Conservation (phyloP, 495 filamentous ascomycete species). For the Trichoderma gamsii region DNA sequence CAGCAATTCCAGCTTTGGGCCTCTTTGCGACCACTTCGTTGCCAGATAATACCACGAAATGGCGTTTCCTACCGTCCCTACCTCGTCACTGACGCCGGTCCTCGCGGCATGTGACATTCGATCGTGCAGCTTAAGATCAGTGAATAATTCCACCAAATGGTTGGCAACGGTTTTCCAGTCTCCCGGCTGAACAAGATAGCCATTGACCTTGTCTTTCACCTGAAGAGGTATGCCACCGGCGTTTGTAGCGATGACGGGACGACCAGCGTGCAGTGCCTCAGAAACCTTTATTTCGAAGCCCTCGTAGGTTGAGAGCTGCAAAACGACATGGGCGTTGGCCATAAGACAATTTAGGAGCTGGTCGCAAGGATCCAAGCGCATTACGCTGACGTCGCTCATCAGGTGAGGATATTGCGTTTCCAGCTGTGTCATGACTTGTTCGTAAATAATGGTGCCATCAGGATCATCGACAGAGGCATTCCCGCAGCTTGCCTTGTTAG, state of each 20-base stretch:
- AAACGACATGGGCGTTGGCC: conserved; percentile 62
- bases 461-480: conserved; percentile 85
- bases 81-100: conserved; percentile 69
- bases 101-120: conserved; percentile 63
- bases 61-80: conserved; percentile 75
- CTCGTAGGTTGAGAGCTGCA: conserved; percentile 78
- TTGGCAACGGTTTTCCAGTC: conserved; percentile 67
- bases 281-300: conserved; percentile 90
- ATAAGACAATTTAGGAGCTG: conserved; percentile 79
- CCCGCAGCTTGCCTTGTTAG: conserved; percentile 37
- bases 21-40: conserved; percentile 49
- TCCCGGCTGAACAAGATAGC: conserved; percentile 68
- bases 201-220: conserved; percentile 65
- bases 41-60: conserved; percentile 73
- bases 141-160: conserved; percentile 65
- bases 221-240: conserved; percentile 82
- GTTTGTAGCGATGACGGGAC: conserved; percentile 71
- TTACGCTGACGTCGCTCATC: conserved; percentile 58
- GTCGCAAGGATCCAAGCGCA: conserved; percentile 72
- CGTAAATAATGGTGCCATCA: conserved; percentile 67
- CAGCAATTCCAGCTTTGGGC: conserved; percentile 33
- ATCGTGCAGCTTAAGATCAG: conserved; percentile 55
- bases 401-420: conserved; percentile 48
- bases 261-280: conserved; percentile 79
- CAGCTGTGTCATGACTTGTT: conserved; percentile 60